A percentile compares a stretch with the other conserved stretches of the same genome.
Conservation (phyloP, 768 basidiomycete genomes). For the Phlegmacium glaucopus region DNA sequence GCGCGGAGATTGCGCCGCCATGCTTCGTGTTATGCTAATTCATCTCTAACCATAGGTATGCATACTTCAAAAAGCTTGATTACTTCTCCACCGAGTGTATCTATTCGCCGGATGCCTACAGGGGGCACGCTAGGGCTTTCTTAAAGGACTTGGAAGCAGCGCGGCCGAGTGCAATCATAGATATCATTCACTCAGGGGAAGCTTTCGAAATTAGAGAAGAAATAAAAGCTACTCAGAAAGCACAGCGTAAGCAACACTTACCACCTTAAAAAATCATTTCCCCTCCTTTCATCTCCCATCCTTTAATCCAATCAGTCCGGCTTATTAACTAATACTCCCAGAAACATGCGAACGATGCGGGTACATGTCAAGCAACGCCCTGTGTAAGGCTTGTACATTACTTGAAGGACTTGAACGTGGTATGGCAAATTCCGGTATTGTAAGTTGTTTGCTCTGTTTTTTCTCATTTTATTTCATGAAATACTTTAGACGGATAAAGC, state of each 20-base stretch:
- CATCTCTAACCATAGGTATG: constrained; percentile 62
- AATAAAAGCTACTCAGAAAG: constrained; percentile 79
- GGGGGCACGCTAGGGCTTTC: constrained; percentile 92
- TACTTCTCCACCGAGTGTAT: constrained; percentile 99
- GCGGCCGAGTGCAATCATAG: constrained; percentile 92
- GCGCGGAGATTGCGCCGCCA: not conserved
- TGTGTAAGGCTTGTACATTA: constrained; percentile 93
- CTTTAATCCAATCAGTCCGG: constrained; percentile 1
- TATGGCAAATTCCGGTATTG: constrained; percentile 59
- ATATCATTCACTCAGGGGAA: constrained; percentile 96
- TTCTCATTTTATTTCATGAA: constrained; percentile 2
- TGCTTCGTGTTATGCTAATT: no score
- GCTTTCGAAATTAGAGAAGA: constrained; percentile 84
- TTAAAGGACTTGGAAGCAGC: constrained; percentile 95
- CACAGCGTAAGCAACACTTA: constrained; percentile 66
- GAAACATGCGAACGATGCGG: constrained; percentile 92
- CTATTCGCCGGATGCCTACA: constrained; percentile 97
- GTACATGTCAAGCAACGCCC: constrained; percentile 93
- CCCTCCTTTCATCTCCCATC: constrained; percentile 3
- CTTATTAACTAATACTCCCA: no score
- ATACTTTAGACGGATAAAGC: constrained; percentile 59
- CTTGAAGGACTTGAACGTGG: constrained; percentile 90
- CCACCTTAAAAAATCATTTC: not conserved
- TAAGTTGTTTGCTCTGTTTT: constrained; percentile 32
- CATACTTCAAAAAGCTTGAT: constrained; percentile 98